Conservation (phyloP, 768 basidiomycete genomes). For the Termitomyces sp. region DNA sequence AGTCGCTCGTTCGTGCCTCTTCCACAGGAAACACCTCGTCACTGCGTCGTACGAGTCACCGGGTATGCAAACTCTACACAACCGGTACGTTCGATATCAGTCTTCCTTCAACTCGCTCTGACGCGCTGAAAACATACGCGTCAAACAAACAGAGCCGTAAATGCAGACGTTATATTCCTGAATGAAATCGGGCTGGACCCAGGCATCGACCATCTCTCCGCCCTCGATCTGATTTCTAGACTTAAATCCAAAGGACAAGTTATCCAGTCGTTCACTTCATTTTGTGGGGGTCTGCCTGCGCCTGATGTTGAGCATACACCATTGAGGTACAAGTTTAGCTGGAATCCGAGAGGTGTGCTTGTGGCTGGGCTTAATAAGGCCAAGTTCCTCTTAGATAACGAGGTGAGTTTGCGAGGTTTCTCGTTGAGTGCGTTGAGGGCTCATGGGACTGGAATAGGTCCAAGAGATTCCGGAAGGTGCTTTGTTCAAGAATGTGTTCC, state of each 20-base stretch:
- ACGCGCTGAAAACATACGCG: too few species aligned
- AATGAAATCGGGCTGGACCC: slow-evolving; percentile 93
- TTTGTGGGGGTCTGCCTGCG: slow-evolving; percentile 91
- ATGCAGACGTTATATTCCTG: slow-evolving; percentile 67
- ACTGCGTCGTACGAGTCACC: slow-evolving; percentile 90
- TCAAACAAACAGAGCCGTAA: slow-evolving; percentile 58
- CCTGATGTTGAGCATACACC: slow-evolving; percentile 67
- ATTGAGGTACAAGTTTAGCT: slow-evolving; percentile 90
- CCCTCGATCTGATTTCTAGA: slow-evolving; percentile 62
- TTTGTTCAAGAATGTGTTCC: slow-evolving; percentile 60
- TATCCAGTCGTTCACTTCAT: slow-evolving; percentile 77
- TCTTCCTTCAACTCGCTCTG: too few species aligned
- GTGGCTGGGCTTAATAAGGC: slow-evolving; percentile 77
- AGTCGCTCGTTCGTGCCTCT: slow-evolving; percentile 74
- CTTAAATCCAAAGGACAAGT: slow-evolving; percentile 51
- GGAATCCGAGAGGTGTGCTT: slow-evolving; percentile 88
- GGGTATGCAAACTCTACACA: slow-evolving; percentile 67
- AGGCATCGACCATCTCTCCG: slow-evolving; percentile 88
- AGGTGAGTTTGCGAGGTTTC: slow-evolving; percentile 38
- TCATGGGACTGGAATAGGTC: slow-evolving; percentile 29
- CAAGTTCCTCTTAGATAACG: slow-evolving; percentile 53
- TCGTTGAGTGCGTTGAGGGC: neutral
- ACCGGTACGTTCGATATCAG: slow-evolving; percentile 56
- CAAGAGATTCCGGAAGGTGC: slow-evolving; percentile 48
- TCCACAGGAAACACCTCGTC: slow-evolving; percentile 70